Evolutionary conservation across 768 basidiomycete genomes (phyloP), one percentile per base, ranked within the genome.

Genomic region (Phylloporus scabripes): DNA sequence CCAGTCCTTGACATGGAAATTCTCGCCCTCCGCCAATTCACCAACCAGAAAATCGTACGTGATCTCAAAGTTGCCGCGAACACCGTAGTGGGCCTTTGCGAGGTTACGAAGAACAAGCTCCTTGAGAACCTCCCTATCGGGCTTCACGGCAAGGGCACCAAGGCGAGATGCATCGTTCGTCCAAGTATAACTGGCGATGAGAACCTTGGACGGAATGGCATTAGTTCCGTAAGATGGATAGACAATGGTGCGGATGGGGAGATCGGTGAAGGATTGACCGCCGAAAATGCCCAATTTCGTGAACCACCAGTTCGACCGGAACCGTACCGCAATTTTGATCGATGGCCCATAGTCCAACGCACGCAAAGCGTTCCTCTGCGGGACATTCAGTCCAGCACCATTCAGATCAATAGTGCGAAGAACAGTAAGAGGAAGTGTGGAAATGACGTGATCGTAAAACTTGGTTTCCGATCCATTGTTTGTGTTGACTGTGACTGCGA

Each of bases 131-230:
- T 49, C 45, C 8, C 9, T 28, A 3, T 33, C 15, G 11, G 46
- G 17, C 7, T 18, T 48, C 0, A 31, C 17, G 18, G 72, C 62
- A 8, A 76, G 65, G 1, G 71, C 52, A 3, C 67, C 69, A 6
- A 75, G 52, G 7, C 73, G 63, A 15, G 52, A 51, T 0, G 75
- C 71, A 31, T 77, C 74, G 0, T 65, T 50, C 9, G 67, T 68
- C 72, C 70, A 73, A 26, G 53, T 57, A 57, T 74, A 76, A 42
- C 71, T 73, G 3, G 69, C 72, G 9, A 76, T 72, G 7, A 76
- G 58, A 0, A 64, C 61, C 0, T 60, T 63, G 17, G 64, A 56
- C 7, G 59, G 62, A 20, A 17, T 18, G 11, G 52, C 41, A n/a
- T 53, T 46, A 20, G 56, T 52, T 0, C 71, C 72, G 21, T 70